Base-by-base conservation (phyloP, 2,329 filamentous ascomycete species). In the Thielaviopsis punctulata region DNA sequence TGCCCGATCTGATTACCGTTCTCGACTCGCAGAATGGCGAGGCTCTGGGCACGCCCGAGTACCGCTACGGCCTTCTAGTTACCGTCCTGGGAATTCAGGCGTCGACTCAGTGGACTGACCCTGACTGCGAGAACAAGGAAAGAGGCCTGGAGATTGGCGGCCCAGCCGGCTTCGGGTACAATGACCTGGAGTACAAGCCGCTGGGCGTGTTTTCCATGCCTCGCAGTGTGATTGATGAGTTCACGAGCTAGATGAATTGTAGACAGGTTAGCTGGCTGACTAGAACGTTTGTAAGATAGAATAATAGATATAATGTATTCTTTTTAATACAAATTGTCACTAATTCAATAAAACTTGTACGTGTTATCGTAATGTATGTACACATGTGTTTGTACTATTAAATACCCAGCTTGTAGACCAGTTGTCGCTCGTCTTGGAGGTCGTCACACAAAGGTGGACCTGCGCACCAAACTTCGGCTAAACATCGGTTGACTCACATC, bases 21-120 rank as follows among this genome's bases (percentile, higher is more conserved):
- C 68, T 79, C 15, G 75, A 78, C 52, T 69, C 72, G 5, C 72
- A 75, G 56, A 75, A 72, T 9, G 76, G 75, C 24, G 69, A 75
- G 56, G 75, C 73, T 0, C 65, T 79, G 6, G 75, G 75, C 0
- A 75, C 72, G 0, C 75, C 72, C 0, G 76, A 79, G 57, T 79
- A 77, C 55, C 61, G 72, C 10, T 76, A 76, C 54, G 73, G 73
- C 1, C 59, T 76, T 36, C 61, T 72, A 9, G 73, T 76, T 15
- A 65, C 69, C 19, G 71, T 76, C 0, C 57, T 76, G 15, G 71
- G 68, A 2, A 68, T 72, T 44, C 60, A 70, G 2, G 68, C 69
- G 2, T 68, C 65, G 46, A 66, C 71, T 44, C 65, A 64, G 30
- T 71, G 70, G 68, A 71, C 69, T 1, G 36, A 22, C 4, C 51